These are phyloP conservation scores for Aureobasidium sp. DNA, from an alignment of 2,329 filamentous ascomycete species.

Conservation along the genomic window DNA sequence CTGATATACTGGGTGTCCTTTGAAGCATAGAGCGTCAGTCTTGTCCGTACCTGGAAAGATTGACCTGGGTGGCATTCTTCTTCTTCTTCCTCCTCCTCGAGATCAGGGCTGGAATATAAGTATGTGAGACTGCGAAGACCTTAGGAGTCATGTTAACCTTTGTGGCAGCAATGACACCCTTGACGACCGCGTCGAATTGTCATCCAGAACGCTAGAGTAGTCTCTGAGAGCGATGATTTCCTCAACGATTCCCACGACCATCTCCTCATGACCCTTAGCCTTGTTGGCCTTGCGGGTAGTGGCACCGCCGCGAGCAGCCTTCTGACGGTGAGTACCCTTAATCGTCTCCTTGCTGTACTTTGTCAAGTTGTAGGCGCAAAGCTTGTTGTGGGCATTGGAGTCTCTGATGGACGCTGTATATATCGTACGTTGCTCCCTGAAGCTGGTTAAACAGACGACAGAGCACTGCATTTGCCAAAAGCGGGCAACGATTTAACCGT, in stretches of 20 bases:
- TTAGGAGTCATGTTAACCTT: neutral
- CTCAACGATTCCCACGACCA: neutral
- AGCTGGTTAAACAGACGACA: too few species aligned
- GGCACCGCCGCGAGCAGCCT: neutral
- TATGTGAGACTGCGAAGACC: neutral
- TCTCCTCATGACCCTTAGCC: neutral
- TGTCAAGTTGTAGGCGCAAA: neutral
- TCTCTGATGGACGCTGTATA: too few species aligned
- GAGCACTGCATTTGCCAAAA: neutral
- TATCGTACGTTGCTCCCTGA: too few species aligned
- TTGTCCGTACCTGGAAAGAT: too few species aligned
- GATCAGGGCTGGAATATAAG: too few species aligned
- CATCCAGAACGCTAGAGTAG: neutral
- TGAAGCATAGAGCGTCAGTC: too few species aligned
- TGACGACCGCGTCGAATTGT: neutral
- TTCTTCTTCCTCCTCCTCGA: too few species aligned
- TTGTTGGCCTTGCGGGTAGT: neutral
- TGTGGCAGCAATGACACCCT: neutral
- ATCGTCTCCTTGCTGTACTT: slow-evolving; percentile 2
- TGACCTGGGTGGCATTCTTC: too few species aligned
- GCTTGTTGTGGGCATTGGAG: neutral
- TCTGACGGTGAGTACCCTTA: neutral
- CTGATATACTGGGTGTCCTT: too few species aligned
- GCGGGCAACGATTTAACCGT: neutral
- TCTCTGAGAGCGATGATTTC: neutral